These are phyloP conservation scores for Nemania sp. DNA, from an alignment of 2,329 filamentous ascomycete genomes.

Conservation along the genomic window DNA sequence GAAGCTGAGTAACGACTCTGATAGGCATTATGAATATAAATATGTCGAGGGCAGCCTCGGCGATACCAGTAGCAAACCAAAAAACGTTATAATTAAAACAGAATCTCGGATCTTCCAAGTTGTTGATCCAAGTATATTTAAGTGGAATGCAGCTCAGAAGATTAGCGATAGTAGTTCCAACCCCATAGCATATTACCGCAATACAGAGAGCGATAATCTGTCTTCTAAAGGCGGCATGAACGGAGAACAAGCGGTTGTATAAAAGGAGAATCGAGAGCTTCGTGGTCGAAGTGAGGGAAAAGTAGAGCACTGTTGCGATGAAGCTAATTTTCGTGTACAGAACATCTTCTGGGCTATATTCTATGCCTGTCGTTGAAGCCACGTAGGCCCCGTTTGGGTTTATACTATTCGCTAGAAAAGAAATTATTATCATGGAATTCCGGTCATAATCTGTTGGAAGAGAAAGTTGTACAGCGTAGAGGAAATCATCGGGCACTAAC, in stretches of 20 bases:
- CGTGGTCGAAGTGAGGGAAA: slow-evolving; percentile 46
- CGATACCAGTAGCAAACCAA: slow-evolving; percentile 40
- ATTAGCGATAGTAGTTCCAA: slow-evolving; percentile 40
- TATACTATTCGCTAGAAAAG: background rate
- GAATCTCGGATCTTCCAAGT: slow-evolving; percentile 40
- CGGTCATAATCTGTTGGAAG: too few species aligned
- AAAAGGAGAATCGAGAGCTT: slow-evolving; percentile 52
- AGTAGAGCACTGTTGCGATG: slow-evolving; percentile 47
- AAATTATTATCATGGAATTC: background rate
- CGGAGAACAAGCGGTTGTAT: slow-evolving; percentile 49
- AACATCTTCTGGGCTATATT: background rate
- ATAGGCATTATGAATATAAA: slow-evolving; percentile 40
- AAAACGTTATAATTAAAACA: slow-evolving; percentile 48
- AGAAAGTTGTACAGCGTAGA: background rate
- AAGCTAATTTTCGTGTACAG: slow-evolving; percentile 13
- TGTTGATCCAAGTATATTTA: slow-evolving; percentile 43
- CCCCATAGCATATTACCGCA: slow-evolving; percentile 40
- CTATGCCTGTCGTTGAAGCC: background rate
- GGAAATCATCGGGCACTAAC: slow-evolving; percentile 11
- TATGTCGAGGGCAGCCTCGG: slow-evolving; percentile 38
- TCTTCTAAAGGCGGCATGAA: slow-evolving; percentile 39
- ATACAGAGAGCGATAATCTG: slow-evolving; percentile 33
- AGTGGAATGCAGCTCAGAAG: slow-evolving; percentile 45
- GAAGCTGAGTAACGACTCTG: slow-evolving; percentile 30
- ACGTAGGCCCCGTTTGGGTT: background rate